Base-by-base conservation (phyloP, 345 rosid species). In the Linum lewisii region DNA sequence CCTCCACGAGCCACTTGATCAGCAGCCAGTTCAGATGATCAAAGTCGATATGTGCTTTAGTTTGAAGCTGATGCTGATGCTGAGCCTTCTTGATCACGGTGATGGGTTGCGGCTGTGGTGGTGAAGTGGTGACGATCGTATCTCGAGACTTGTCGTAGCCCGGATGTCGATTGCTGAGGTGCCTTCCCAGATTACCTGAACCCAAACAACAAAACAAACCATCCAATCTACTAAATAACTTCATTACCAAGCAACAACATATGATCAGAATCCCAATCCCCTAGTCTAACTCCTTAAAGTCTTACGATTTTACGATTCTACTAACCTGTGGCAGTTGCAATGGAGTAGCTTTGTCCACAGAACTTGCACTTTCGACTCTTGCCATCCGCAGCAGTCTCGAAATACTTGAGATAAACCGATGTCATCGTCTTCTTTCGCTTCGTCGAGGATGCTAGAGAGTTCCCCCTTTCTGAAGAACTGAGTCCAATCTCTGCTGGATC, bases 361-460 rank as follows among this genome's bases (percentile, higher is more conserved):
- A 88, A 84, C 77, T 86, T 92, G 85, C 98, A 92, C 66, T 85
- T 79, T 29, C 98, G 79, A 66, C 87, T 88, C 75, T 86, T 92
- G 62, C 86, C 84, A 68, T 88, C 96, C 54, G 84, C 58, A 38
- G 95, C 83, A 51, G 90, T 88, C 76, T 88, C 95, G 49, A 92
- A 91, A 62, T 79, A 86, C 71, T 84, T 92, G 49, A 91, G 98
- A 73, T 77, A 91, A 13, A 88, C 87, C 6, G 98, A 92, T n/a
- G 98, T 92, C 98, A 88, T 86, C 0, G 96, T 88, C 81, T 92
- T 92, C 81, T 88, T 92, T 49, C 98, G 82, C 73, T 91, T 91
- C 24, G 90, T 69, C 4, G 75, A 61, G 58, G 81, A 72, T 62
- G 54, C 58, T 55, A 78, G 22, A 67, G 15, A 7, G 21, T 56